A percentile compares a stretch with the other conserved stretches of the same genome.
Evolutionary conservation across 2,329 filamentous ascomycete genomes (phyloP).

Genomic region (Trichoderma sp.): DNA sequence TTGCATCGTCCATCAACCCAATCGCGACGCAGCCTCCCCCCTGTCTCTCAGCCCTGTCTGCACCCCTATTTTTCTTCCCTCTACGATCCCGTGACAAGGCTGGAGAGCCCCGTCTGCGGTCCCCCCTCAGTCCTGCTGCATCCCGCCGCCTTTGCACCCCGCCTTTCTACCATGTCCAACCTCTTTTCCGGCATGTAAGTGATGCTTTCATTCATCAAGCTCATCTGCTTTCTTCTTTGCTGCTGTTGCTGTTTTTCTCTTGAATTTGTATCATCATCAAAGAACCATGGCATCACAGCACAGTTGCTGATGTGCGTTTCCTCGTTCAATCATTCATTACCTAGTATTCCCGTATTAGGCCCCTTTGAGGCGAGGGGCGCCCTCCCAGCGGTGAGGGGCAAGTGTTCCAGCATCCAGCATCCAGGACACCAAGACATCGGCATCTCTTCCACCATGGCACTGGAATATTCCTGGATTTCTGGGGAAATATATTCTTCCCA

Average conservation of each 20-base stretch:
- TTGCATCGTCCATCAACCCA: too few relatives aligned
- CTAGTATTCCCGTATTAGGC: constrained; percentile 13
- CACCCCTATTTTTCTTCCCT: constrained; percentile 13
- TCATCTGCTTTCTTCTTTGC: neutral
- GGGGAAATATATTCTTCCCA: neutral
- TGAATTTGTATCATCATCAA: neutral
- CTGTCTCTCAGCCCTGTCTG: constrained; percentile 8
- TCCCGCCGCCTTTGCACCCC: constrained; percentile 24
- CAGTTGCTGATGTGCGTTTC: constrained; percentile 10
- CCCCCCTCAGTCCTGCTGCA: constrained; percentile 19
- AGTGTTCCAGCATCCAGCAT: constrained; percentile 20
- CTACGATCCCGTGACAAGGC: constrained; percentile 29
- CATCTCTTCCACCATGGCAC: neutral
- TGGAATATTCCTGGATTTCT: neutral
- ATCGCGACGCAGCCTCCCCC: too few relatives aligned
- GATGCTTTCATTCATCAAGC: constrained; percentile 3
- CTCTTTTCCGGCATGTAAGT: constrained; percentile 66
- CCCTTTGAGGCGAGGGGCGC: constrained; percentile 5
- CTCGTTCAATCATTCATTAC: neutral
- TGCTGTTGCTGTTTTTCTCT: neutral
- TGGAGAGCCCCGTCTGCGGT: constrained; percentile 21
- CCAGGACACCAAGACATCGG: neutral
- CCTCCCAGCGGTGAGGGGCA: constrained; percentile 31
- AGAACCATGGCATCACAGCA: neutral
- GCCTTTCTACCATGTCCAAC: constrained; percentile 54